Base-by-base conservation (phyloP, 2,329 filamentous ascomycete species). In the Dothideomycetes sp. region DNA sequence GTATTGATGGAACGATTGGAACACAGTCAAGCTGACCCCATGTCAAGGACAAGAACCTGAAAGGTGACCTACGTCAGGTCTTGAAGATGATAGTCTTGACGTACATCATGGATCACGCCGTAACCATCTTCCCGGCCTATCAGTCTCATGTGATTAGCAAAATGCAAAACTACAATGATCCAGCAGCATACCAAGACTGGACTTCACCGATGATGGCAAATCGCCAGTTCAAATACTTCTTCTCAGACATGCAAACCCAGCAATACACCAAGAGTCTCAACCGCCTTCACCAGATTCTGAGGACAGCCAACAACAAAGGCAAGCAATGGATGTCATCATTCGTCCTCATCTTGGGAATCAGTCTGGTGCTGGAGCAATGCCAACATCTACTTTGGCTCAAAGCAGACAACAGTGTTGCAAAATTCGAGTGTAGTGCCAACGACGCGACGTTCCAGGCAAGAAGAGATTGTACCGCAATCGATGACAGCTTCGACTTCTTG, bases 211-310 rank as follows among this genome's bases (percentile, higher is more conserved):
- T 65, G 39, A 63, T 71, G 49, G 67, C 67, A 10, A 68, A 66
- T 40, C 60, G 64, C 11, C 68, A 71, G 45, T 57, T 71, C 12
- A 71, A 71, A 46, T 68, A 67, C 57, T 67, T 69, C 55, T 70
- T 69, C 54, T 54, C 54, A 11, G 50, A 60, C 16, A 54, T 70
- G 12, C 67, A 68, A 39, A 56, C 58, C 20, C 49, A 56, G 12
- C 64, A 64, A 34, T 63, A 66, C 49, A 51, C 57, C 15, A 55
- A 58, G 6, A 58, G 69, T 8, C 57, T 70, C 36, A 67, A 66
- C 45, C 64, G 64, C 46, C 57, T 68, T 12, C 66, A 70, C 46
- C 60, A 67, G 19, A 64, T 67, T 16, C 61, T 69, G 36, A 64
- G 65, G 45, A 60, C 58, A 5, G 60, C 53, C 5, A 44, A 45